These are phyloP conservation scores for Bretschneidera sinensis DNA, from an alignment of 345 rosid genomes.

Conservation along the genomic window DNA sequence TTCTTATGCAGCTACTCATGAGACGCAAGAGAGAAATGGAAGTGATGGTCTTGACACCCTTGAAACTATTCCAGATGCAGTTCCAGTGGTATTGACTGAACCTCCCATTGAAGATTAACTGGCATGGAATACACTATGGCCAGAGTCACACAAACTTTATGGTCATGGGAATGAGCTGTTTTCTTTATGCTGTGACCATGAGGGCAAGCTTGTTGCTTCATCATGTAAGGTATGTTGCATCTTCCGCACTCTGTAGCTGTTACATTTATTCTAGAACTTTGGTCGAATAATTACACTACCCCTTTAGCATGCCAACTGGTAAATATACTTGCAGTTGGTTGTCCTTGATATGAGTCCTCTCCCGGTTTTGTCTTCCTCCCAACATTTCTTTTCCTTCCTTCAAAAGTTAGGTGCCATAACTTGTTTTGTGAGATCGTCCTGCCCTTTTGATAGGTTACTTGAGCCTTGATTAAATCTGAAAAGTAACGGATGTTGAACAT, in stretches of 20 bases:
- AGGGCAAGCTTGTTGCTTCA: conserved; percentile 81
- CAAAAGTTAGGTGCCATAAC: no score
- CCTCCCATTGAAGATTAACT: conserved; percentile 95
- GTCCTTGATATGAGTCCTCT: not conserved
- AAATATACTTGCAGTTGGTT: not conserved
- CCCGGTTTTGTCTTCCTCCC: not conserved
- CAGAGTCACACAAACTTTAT: conserved; percentile 89
- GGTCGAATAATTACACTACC: no score
- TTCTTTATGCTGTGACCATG: conserved; percentile 72
- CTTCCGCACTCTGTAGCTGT: no score
- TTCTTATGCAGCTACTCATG: conserved; percentile 49
- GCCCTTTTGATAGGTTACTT: no score
- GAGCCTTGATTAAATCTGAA: no score
- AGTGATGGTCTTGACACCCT: conserved; percentile 72
- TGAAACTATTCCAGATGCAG: conserved; percentile 90
- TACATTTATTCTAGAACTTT: no score
- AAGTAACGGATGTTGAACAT: no score
- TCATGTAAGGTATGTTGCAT: conserved; percentile 72
- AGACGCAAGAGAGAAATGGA: conserved; percentile 37
- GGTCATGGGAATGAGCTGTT: conserved; percentile 95
- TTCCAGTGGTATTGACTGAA: conserved; percentile 76
- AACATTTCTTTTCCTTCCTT: no score
- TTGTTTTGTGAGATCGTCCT: no score
- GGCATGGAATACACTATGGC: conserved; percentile 89
- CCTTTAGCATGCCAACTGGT: not conserved